Percentiles rank a stretch among this genome's conserved stretches.
Evolutionary conservation across 2,329 filamentous ascomycete genomes (phyloP).

Genomic region (Davidsoniella australis): DNA sequence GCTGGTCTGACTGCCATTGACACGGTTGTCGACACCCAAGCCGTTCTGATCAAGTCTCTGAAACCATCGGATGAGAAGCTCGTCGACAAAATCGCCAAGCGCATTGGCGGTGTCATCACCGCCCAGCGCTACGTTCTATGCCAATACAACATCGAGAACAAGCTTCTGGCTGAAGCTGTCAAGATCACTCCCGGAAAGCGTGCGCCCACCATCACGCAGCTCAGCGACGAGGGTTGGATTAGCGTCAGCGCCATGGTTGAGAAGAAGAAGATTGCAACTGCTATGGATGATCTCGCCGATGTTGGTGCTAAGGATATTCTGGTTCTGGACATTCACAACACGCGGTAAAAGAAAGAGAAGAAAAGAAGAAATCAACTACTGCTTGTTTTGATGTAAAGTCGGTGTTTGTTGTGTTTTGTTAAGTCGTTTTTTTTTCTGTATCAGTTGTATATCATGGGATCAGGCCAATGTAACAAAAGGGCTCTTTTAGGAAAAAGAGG

Average conservation of each 20-base stretch:
- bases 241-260: constrained; percentile 90
- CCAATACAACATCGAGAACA: constrained; percentile 81
- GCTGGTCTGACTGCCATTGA: constrained; percentile 88
- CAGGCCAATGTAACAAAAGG: neutral
- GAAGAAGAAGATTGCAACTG: constrained; percentile 65
- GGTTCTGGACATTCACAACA: constrained; percentile 73
- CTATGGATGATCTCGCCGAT: constrained; percentile 69
- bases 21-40: constrained; percentile 75
- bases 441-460: constrained; percentile 6
- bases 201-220: constrained; percentile 74
- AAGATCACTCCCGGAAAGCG: constrained; percentile 85
- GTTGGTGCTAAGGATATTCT: constrained; percentile 73
- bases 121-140: constrained; percentile 89
- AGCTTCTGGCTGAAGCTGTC: constrained; percentile 46
- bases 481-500: no score
- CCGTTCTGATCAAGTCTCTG: constrained; percentile 83
- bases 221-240: constrained; percentile 84
- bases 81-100: constrained; percentile 66
- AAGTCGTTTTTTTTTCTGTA: neutral
- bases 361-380: neutral
- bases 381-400: neutral
- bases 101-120: constrained; percentile 86
- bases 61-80: constrained; percentile 63
- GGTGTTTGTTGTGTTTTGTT: neutral
- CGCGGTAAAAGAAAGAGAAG: constrained; percentile 24